Percentiles rank a stretch among this genome's conserved stretches.
Conservation (phyloP, 257 asterid genomes). For the Vinca minor region DNA sequence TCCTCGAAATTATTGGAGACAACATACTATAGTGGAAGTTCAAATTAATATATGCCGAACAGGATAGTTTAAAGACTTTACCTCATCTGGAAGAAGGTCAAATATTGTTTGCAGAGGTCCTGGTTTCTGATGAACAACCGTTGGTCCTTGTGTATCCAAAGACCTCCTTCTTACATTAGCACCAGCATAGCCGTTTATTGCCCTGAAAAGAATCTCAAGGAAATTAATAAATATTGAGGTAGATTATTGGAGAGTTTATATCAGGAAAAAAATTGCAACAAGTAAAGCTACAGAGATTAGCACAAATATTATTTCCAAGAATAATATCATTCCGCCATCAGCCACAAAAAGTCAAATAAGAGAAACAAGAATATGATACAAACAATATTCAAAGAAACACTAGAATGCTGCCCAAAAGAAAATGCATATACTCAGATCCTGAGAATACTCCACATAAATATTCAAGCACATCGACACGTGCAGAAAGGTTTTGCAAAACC, state of each 20-base stretch:
- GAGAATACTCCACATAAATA: too few species aligned
- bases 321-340: background rate
- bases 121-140: constrained; percentile 60
- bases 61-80: constrained; percentile 16
- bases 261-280: background rate
- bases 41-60: background rate
- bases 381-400: background rate
- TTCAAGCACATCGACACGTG: too few species aligned
- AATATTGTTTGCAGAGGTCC: constrained; percentile 89
- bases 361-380: background rate
- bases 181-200: constrained; percentile 47
- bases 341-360: constrained; percentile 5
- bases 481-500: too few species aligned
- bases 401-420: background rate
- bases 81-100: constrained; percentile 86
- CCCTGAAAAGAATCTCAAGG: constrained; percentile 36
- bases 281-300: constrained; percentile 4
- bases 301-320: background rate
- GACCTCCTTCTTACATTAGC: constrained; percentile 38
- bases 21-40: background rate
- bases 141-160: constrained; percentile 49
- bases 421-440: constrained; percentile 3
- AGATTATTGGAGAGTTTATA: constrained; percentile 7
- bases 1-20: background rate
- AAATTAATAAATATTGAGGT: constrained; percentile 12